These are phyloP conservation scores for Cardamine chenopodiifolia DNA, from an alignment of 345 rosid species.

Conservation along the genomic window DNA sequence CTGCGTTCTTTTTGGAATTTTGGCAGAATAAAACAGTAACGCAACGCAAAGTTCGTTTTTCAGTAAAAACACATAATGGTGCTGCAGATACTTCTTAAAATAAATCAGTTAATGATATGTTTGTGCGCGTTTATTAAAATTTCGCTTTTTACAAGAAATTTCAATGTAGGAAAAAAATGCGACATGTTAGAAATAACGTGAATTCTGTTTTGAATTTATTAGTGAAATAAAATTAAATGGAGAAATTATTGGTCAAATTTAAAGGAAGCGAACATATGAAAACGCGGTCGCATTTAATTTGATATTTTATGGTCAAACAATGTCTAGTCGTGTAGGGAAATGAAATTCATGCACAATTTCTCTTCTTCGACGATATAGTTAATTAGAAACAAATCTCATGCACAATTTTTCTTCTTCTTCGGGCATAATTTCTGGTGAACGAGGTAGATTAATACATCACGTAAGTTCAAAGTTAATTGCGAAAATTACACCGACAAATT, in stretches of 20 bases:
- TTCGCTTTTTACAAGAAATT: no score
- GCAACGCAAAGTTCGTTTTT: neutral
- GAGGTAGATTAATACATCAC: neutral
- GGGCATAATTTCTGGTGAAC: neutral
- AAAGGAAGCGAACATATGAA: neutral
- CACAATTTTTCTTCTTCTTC: neutral
- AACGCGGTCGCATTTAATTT: constrained; percentile 24
- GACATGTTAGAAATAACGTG: neutral
- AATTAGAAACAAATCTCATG: neutral
- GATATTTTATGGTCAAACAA: constrained; percentile 11
- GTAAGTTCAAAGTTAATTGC: neutral
- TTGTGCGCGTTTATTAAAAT: no score
- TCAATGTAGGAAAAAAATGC: no score
- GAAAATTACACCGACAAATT: neutral
- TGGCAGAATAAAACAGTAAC: constrained; percentile 1
- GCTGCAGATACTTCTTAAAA: no score
- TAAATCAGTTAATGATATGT: no score
- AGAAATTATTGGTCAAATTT: constrained; percentile 12
- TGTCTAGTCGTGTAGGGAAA: constrained; percentile 11
- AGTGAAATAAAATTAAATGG: neutral
- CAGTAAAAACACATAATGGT: neutral
- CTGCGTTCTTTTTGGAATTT: neutral
- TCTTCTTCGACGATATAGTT: neutral
- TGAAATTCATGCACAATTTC: constrained; percentile 1
- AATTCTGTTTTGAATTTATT: neutral